Base-by-base conservation (phyloP, 805 yeast genomes). In the Hanseniaspora lachancei region DNA sequence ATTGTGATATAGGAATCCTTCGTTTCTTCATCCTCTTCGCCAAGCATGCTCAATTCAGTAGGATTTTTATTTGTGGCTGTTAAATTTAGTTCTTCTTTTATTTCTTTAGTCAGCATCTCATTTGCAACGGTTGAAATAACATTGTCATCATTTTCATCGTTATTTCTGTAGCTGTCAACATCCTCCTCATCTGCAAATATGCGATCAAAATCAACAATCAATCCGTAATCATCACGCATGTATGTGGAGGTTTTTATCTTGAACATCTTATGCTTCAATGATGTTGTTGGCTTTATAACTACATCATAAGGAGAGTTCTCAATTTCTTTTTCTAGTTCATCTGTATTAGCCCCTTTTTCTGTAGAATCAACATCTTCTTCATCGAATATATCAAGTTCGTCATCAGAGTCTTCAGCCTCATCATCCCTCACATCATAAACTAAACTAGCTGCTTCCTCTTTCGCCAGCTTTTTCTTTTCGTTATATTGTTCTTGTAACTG, bases 191-290 rank as follows among this genome's bases (percentile, higher is more conserved):
- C 68, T 2, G 55, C 67, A 16, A 73, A 76, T 62, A 82, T 84
- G 61, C 82, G 84, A 40, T 79, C 77, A 44, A 76, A 76, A 59
- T 83, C 81, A 21, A 89, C 81, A 1, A 82, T 69, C 56, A 80
- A 82, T 34, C 99, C 99, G 66, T 91, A 93, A 60, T 91, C 97
- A 64, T 93, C 97, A 48, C 75, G 71, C 60, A 77, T 71, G 36
- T 40, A 40, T 61, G 79, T 78, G 49, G 74, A 76, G 1, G 77
- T 76, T 40, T 78, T 70, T 61, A 72, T 84, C 13, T 96, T 97
- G 64, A 91, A 93, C 86, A 85, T 83, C 46, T 75, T 78, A 75
- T 68, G 64, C 77, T 63, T 66, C 56, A 55, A 61, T 51, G 51
- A 62, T 59, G 61, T 63, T 47, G 49, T 65, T 20, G 61, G 55